Evolutionary conservation across 2,329 filamentous ascomycete genomes (phyloP).

Genomic region (Waltergamsia citrina): DNA sequence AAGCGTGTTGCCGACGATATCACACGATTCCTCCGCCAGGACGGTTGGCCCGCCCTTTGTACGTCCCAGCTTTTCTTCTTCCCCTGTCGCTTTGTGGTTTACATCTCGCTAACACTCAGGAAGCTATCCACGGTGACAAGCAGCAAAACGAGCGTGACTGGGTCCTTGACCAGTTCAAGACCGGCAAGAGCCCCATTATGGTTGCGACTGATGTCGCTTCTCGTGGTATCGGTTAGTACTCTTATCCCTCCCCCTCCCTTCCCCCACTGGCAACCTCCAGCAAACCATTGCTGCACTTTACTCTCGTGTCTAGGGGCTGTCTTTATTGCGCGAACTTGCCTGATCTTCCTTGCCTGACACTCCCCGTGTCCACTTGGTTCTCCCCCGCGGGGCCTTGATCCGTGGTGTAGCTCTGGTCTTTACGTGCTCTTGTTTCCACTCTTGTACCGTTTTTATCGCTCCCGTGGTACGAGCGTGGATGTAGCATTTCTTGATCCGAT

Average conservation of each 20-base stretch:
- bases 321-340: conserved; percentile 86
- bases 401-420: conserved; percentile 35
- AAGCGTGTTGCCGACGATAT: conserved; percentile 98
- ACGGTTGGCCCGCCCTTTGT: conserved; percentile 96
- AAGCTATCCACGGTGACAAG: conserved; percentile 97
- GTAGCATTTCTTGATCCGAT: conserved; percentile 70
- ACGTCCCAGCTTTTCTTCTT: conserved; percentile 33
- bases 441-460: conserved; percentile 54
- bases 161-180: conserved; percentile 99
- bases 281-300: conserved; percentile 63
- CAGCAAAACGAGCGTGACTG: conserved; percentile 99
- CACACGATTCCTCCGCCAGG: conserved; percentile 91
- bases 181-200: conserved; percentile 99
- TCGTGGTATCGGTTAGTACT: conserved; percentile 99
- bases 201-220: conserved; percentile 99
- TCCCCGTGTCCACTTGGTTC: conserved; percentile 73
- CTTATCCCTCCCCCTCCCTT: conserved; percentile 22
- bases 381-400: conserved; percentile 77
- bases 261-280: conserved; percentile 46
- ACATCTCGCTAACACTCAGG: conserved; percentile 5
- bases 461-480: conserved; percentile 65
- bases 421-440: conserved; percentile 70
- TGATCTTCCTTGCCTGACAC: conserved; percentile 46
- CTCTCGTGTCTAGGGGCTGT: conserved; percentile 85
- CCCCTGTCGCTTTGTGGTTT: conserved; percentile 6